Percentiles rank a stretch among this genome's conserved stretches.
Conservation (phyloP, 805 yeast genomes). For the Wickerhamomyces strasburgensis region DNA sequence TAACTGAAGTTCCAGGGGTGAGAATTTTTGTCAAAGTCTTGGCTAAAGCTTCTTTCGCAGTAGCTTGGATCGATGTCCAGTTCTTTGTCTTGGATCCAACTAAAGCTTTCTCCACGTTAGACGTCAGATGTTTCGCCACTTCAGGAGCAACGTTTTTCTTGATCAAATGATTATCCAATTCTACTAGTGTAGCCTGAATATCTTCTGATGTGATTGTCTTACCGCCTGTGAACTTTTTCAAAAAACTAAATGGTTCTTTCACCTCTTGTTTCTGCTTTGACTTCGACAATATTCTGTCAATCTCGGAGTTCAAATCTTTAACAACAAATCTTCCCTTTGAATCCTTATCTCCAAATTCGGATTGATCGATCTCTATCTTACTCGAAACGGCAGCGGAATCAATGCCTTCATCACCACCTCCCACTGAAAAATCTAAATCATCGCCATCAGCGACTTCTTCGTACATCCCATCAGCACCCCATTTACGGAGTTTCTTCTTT, state of each 20-base stretch:
- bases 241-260: constrained; percentile 49
- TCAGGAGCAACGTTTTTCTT: constrained; percentile 88
- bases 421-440: constrained; percentile 51
- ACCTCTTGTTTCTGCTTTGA: constrained; percentile 23
- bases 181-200: constrained; percentile 56
- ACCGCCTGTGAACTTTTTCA: constrained; percentile 62
- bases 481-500: constrained; percentile 51
- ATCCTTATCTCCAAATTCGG: constrained; percentile 36
- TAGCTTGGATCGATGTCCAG: constrained; percentile 69
- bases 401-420: constrained; percentile 14
- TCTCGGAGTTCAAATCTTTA: constrained; percentile 54
- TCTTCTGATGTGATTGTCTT: constrained; percentile 60
- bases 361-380: constrained; percentile 26
- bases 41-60: constrained; percentile 61
- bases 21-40: constrained; percentile 67
- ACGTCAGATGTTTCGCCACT: constrained; percentile 69
- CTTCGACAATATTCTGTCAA: constrained; percentile 34
- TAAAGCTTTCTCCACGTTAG: constrained; percentile 63
- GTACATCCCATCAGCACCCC: constrained; percentile 61
- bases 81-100: constrained; percentile 67
- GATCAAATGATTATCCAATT: constrained; percentile 71
- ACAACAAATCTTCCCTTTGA: constrained; percentile 60
- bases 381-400: no score
- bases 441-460: constrained; percentile 38
- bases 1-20: constrained; percentile 89